A percentile compares a stretch with the other conserved stretches of the same genome.
Evolutionary conservation across 129 eudicot genomes (phyloP).

Genomic region (Chrysanthemum seticuspe): DNA sequence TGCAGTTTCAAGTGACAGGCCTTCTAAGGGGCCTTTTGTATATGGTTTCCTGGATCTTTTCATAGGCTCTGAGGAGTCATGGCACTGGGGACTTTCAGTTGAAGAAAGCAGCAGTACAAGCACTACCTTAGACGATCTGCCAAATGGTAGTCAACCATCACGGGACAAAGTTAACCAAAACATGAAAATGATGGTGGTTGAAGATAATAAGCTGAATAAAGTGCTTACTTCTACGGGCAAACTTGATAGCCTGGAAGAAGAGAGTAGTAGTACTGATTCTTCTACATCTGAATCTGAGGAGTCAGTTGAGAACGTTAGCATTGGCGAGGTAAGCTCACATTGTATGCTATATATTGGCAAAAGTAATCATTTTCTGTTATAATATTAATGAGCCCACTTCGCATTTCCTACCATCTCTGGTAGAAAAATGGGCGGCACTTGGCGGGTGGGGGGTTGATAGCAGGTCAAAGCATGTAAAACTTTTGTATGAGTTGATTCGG

Average conservation of each 20-base stretch:
- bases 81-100: slow-evolving; percentile 73
- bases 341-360: background rate
- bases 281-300: slow-evolving; percentile 41
- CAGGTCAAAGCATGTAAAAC: too few relatives aligned
- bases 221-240: slow-evolving; percentile 22
- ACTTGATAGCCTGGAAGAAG: slow-evolving; percentile 60
- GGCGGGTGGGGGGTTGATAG: background rate
- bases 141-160: slow-evolving; percentile 24
- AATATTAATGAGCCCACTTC: too few relatives aligned
- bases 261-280: slow-evolving; percentile 48
- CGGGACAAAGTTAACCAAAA: slow-evolving; percentile 42
- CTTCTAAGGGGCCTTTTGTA: slow-evolving; percentile 63
- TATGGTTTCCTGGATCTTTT: slow-evolving; percentile 85
- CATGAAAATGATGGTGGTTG: slow-evolving; percentile 36
- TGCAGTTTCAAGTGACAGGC: slow-evolving; percentile 40
- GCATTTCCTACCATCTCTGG: background rate
- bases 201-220: slow-evolving; percentile 36
- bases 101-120: slow-evolving; percentile 46
- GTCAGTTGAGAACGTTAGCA: slow-evolving; percentile 41
- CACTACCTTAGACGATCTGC: slow-evolving; percentile 30
- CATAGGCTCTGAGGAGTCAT: slow-evolving; percentile 88
- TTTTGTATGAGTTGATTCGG: too few relatives aligned
- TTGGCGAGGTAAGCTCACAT: slow-evolving; percentile 41
- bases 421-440: slow-evolving; percentile 6
- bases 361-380: background rate